Evolutionary conservation across 352 stramenopile genomes (phyloP), one percentile per base, ranked within the genome.

Genomic region (Globisporangium nagaii): DNA sequence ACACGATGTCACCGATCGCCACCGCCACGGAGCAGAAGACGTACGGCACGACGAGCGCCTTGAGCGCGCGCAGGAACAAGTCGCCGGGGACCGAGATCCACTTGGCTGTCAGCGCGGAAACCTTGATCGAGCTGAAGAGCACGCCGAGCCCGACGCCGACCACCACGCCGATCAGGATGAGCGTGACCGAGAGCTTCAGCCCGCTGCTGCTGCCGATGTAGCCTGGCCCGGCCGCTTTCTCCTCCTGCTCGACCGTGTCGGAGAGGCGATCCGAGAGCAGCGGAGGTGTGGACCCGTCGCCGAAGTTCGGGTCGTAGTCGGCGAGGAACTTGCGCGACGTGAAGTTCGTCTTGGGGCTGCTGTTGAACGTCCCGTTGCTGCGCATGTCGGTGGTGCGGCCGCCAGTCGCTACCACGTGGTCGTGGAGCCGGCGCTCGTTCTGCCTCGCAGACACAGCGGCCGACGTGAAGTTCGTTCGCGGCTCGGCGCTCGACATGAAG

Each of bases 11-110:
- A 0, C 75, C 78, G 12, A 90, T 79, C 22, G 79, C 79, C 9
- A 93, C 78, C 0, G 81, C 76, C 13, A 93, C 80, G 0, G 78
- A 79, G 49, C 77, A 91, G 65, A 93, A 93, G 2, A 91, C 79
- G 52, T 90, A 86, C 19, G 84, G 84, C 12, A 93, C 56, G n/a
- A 90, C 80, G 5, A 93, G 63, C 27, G 77, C 75, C 59, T 86
- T 90, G 32, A 92, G 63, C 6, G 79, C 84, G 25, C 84, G 73
- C 9, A 90, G 56, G 56, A 92, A 93, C 40, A 93, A 61, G 8
- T 92, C 74, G 0, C 84, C 81, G 0, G 84, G 84, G 17, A 92
- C 55, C n/a, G 73, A 64, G 20, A 93, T 73, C 79, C 76, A 88
- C 34, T 73, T 52, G 10, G 73, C 71, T 0, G 63, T 57, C 2